Evolutionary conservation across 2,329 filamentous ascomycete genomes (phyloP).

Genomic region (Cladophialophora carrionii): DNA sequence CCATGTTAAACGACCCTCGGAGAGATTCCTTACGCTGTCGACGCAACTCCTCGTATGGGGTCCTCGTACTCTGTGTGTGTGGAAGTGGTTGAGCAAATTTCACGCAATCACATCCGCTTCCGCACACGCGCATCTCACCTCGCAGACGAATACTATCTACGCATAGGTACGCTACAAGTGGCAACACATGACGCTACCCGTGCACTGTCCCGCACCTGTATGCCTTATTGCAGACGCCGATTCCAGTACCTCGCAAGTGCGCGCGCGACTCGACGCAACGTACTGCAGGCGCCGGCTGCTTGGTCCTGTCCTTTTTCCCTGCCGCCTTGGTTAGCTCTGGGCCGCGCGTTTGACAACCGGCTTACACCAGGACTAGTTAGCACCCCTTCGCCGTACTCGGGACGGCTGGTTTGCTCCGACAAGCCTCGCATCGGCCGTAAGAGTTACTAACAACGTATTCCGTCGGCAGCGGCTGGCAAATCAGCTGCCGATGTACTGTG

Average conservation of each 20-base stretch:
- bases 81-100: not conserved
- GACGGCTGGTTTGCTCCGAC: not conserved
- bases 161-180: no score
- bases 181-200: not conserved
- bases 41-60: no score
- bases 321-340: no score
- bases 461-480: no score
- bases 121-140: not conserved
- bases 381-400: no score
- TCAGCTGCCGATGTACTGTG: no score
- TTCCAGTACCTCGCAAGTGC: not conserved
- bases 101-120: not conserved
- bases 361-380: no score
- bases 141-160: not conserved
- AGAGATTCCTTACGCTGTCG: not conserved
- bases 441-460: no score
- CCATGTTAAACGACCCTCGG: conserved; percentile 5
- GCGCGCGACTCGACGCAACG: not conserved
- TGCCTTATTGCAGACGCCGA: not conserved
- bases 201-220: not conserved
- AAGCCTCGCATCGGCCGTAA: not conserved
- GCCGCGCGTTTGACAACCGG: no score
- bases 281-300: no score
- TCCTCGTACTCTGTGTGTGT: not conserved
- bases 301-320: not conserved